A percentile compares a stretch with the other conserved stretches of the same genome.
These are phyloP conservation scores for Aegilops speltoides DNA, from an alignment of 176 grass and related monocot genomes.

Conservation along the genomic window DNA sequence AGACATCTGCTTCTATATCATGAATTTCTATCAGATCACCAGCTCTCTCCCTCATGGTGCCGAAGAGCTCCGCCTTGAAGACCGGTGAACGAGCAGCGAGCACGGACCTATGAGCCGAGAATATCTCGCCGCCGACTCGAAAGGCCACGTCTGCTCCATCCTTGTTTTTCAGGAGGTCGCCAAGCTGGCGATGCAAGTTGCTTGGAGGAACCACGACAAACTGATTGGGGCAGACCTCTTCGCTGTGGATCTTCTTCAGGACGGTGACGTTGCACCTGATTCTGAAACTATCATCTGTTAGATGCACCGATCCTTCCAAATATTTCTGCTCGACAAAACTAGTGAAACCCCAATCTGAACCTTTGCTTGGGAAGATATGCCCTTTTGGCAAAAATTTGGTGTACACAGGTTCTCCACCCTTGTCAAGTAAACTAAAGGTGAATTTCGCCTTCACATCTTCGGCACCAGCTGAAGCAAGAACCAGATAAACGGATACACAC, in stretches of 20 bases:
- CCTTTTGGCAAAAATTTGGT: no score
- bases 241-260: background rate
- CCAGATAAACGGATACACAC: background rate
- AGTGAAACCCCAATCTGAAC: background rate
- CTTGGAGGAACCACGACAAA: background rate
- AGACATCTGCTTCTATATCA: background rate
- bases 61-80: background rate
- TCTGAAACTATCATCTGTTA: background rate
- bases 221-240: background rate
- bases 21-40: background rate
- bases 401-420: background rate
- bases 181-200: background rate
- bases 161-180: background rate
- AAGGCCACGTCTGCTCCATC: constrained; percentile 4
- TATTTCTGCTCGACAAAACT: background rate
- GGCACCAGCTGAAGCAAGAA: background rate
- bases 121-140: background rate
- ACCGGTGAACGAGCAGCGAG: background rate
- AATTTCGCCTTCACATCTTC: background rate
- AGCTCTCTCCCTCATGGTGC: background rate
- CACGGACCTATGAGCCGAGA: background rate
- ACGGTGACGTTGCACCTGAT: background rate
- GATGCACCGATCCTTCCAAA: background rate
- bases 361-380: background rate
- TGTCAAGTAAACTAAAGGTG: background rate